Base-by-base conservation (phyloP, 495 filamentous ascomycete species). In the Podospora sp. region DNA sequence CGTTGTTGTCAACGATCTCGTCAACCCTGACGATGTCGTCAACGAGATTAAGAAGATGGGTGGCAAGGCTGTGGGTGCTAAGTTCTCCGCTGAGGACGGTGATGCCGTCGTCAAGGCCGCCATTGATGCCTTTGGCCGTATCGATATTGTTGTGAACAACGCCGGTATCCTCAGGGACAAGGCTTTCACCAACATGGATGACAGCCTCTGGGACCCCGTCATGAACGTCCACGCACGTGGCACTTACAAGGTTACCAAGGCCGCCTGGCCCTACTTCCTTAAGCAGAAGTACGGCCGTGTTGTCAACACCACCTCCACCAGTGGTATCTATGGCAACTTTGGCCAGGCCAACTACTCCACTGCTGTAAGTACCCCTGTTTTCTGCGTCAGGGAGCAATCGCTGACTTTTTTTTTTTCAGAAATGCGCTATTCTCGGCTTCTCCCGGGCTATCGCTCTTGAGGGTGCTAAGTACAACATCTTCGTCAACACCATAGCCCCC, bases 241-340 rank as follows among this genome's bases (percentile, higher is more conserved):
- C 74, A 99, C 95, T 71, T 99, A 95, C 83, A 97, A 97, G 85
- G 88, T 92, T 69, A 94, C 93, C 75, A 98, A 97, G 85, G 95
- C 95, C 67, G 95, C 95, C 18, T 99, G 96, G 96, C 96, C 95
- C 58, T 90, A 94, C 80, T 91, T 99, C 84, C 85, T 98, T 33
- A 97, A 97, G 86, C 96, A 99, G 82, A 98, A 97, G 86, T 98
- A 97, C 70, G 95, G 95, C 69, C 92, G 95, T 73, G 86, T 99
- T 62, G 85, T 99, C 77, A 99, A 99, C 84, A 99, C 95, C 65
- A 92, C 95, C 18, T 96, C 91, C 57, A 97, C 95, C 46, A 94
- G 91, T 75, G 95, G 95, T 80, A 97, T 99, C 80, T 99, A 99
- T 73, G 95, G 95, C 70, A 99, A 97, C 85, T 99, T 99, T 72